These are phyloP conservation scores for Aspergillus spinulosporus DNA, from an alignment of 2,329 filamentous ascomycete species.

Conservation along the genomic window DNA sequence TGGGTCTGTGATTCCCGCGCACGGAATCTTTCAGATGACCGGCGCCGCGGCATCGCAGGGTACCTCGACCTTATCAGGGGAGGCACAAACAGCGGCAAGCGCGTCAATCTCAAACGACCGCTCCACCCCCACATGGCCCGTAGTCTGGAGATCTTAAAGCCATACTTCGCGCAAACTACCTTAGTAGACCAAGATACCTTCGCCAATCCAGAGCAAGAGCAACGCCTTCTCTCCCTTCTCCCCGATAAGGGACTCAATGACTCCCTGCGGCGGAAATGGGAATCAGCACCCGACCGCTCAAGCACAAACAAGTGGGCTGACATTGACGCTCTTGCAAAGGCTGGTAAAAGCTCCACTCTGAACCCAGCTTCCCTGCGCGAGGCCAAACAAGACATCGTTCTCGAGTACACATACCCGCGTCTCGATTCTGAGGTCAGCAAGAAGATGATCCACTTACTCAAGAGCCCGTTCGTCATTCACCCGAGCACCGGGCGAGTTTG, in stretches of 20 bases:
- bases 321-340: slow-evolving; percentile 81
- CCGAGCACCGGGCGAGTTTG: slow-evolving; percentile 92
- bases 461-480: slow-evolving; percentile 94
- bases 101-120: slow-evolving; percentile 78
- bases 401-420: slow-evolving; percentile 96
- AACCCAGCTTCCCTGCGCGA: slow-evolving; percentile 73
- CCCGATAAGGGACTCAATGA: slow-evolving; percentile 77
- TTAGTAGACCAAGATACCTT: slow-evolving; percentile 86
- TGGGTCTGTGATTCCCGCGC: slow-evolving; percentile 96
- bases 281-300: slow-evolving; percentile 72
- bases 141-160: slow-evolving; percentile 79
- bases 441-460: slow-evolving; percentile 96
- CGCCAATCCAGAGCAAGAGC: slow-evolving; percentile 66
- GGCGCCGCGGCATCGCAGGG: slow-evolving; percentile 78
- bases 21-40: slow-evolving; percentile 79
- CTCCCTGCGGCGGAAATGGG: slow-evolving; percentile 86
- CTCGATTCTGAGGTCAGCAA: slow-evolving; percentile 97
- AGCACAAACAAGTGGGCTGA: slow-evolving; percentile 89
- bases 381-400: slow-evolving; percentile 91
- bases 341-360: slow-evolving; percentile 70
- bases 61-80: slow-evolving; percentile 91
- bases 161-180: slow-evolving; percentile 80
- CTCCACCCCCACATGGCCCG: slow-evolving; percentile 86
- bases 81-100: slow-evolving; percentile 80
- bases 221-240: slow-evolving; percentile 78